Conservation (phyloP, 495 filamentous ascomycete species). For the Saxophila tyrrhenica region DNA sequence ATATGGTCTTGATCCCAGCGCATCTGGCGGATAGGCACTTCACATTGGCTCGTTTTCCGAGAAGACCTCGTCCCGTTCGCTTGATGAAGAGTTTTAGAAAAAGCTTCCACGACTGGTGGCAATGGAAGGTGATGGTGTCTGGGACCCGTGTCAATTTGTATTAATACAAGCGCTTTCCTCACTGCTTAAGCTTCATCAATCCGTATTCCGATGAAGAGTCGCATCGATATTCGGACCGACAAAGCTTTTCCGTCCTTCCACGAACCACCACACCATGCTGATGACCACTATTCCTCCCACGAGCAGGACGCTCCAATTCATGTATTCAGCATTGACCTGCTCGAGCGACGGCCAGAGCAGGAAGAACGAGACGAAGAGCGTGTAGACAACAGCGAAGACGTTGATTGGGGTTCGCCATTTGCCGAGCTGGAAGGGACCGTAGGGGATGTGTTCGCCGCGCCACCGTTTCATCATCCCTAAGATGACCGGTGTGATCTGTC, state of each 20-base stretch:
- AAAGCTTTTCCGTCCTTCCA: background rate
- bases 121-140: too few relatives aligned
- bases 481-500: slow-evolving; percentile 8
- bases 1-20: too few relatives aligned
- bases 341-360: slow-evolving; percentile 2
- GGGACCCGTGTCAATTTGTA: too few relatives aligned
- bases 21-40: too few relatives aligned
- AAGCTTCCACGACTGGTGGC: too few relatives aligned
- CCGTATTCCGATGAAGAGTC: background rate
- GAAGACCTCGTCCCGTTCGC: too few relatives aligned
- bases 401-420: slow-evolving; percentile 1
- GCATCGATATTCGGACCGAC: slow-evolving; percentile 1
- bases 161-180: too few relatives aligned
- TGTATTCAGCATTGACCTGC: background rate
- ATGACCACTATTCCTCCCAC: background rate
- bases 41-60: too few relatives aligned
- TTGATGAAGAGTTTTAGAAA: too few relatives aligned
- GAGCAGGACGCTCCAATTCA: background rate
- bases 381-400: slow-evolving; percentile 10
- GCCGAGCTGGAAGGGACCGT: slow-evolving; percentile 14
- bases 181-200: background rate
- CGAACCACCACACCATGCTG: background rate
- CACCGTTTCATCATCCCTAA: slow-evolving; percentile 5
- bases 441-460: slow-evolving; percentile 2
- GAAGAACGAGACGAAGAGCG: slow-evolving; percentile 9